A percentile compares a stretch with the other conserved stretches of the same genome.
These are phyloP conservation scores for Podochytrium sp. DNA, from an alignment of 192 early-diverging fungal species.

Conservation along the genomic window DNA sequence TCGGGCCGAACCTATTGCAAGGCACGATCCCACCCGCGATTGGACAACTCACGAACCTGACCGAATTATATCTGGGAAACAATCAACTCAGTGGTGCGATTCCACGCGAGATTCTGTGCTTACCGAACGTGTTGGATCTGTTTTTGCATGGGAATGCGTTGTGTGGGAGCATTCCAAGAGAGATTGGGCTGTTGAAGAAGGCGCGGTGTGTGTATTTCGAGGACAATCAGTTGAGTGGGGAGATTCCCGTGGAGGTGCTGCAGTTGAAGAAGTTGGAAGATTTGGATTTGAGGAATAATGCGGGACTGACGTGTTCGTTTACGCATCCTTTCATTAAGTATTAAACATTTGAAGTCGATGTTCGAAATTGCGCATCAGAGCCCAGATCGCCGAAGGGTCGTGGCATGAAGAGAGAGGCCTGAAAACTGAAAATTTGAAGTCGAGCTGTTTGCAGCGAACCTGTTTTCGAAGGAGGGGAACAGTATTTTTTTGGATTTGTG, in stretches of 20 bases:
- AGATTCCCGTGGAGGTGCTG: constrained; percentile 19
- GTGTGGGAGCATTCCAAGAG: constrained; percentile 9
- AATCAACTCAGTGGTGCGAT: constrained; percentile 32
- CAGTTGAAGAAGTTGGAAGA: not conserved
- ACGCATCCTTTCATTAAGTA: not conserved
- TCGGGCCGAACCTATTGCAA: constrained; percentile 19
- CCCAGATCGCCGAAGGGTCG: too few species aligned
- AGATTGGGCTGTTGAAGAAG: constrained; percentile 12
- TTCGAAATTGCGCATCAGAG: too few species aligned
- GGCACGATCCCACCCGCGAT: constrained; percentile 27
- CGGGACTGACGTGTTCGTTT: constrained; percentile 21
- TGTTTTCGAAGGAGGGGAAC: too few species aligned
- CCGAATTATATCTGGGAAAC: constrained; percentile 20
- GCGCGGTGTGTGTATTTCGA: constrained; percentile 16
- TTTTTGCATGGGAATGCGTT: constrained; percentile 18
- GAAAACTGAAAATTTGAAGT: too few species aligned
- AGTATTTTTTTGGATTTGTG: too few species aligned
- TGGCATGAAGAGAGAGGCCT: too few species aligned
- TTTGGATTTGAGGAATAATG: constrained; percentile 6
- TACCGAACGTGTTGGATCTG: constrained; percentile 3
- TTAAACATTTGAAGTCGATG: not conserved
- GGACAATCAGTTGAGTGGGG: constrained; percentile 21
- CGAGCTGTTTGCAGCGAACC: too few species aligned
- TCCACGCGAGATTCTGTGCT: constrained; percentile 2
- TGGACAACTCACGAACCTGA: constrained; percentile 14